These are phyloP conservation scores for Aspergillus sp. DNA, from an alignment of 2,329 filamentous ascomycete genomes.

Conservation along the genomic window DNA sequence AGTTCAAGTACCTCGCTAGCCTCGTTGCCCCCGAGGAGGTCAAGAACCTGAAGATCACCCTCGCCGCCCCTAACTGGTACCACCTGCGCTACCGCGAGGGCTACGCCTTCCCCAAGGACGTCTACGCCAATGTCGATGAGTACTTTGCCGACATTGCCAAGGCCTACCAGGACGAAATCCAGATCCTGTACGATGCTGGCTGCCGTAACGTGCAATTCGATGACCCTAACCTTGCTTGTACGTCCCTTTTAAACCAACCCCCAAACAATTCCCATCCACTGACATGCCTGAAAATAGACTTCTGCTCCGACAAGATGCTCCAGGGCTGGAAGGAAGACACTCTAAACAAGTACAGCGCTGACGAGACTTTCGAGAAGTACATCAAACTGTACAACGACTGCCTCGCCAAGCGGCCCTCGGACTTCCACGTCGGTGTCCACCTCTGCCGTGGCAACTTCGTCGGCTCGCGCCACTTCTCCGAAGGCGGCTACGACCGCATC, in stretches of 20 bases:
- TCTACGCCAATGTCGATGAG: constrained; percentile 58
- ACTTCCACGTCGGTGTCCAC: constrained; percentile 76
- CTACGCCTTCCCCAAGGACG: constrained; percentile 56
- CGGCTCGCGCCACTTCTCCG: constrained; percentile 64
- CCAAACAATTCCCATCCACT: neutral
- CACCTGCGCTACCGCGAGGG: constrained; percentile 62
- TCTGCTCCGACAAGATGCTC: constrained; percentile 72
- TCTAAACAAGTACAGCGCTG: constrained; percentile 66
- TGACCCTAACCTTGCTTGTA: constrained; percentile 67
- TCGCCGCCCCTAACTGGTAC: constrained; percentile 69
- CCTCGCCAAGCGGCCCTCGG: constrained; percentile 61
- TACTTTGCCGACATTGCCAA: constrained; percentile 66
- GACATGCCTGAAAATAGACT: constrained; percentile 52
- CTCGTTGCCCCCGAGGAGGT: constrained; percentile 61
- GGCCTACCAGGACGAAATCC: constrained; percentile 64
- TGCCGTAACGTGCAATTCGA: constrained; percentile 68
- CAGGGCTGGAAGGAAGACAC: constrained; percentile 67
- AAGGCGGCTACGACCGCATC: constrained; percentile 67
- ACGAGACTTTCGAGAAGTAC: constrained; percentile 72
- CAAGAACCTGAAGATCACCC: constrained; percentile 67
- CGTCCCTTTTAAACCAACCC: constrained; percentile 42
- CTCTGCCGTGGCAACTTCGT: constrained; percentile 69
- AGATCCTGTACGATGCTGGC: constrained; percentile 61
- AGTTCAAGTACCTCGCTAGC: constrained; percentile 61
- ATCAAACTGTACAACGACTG: constrained; percentile 75